phyloP scores from a whole-genome alignment of 2,329 filamentous ascomycete species.

The Lachnellula subtilissima region DNA sequence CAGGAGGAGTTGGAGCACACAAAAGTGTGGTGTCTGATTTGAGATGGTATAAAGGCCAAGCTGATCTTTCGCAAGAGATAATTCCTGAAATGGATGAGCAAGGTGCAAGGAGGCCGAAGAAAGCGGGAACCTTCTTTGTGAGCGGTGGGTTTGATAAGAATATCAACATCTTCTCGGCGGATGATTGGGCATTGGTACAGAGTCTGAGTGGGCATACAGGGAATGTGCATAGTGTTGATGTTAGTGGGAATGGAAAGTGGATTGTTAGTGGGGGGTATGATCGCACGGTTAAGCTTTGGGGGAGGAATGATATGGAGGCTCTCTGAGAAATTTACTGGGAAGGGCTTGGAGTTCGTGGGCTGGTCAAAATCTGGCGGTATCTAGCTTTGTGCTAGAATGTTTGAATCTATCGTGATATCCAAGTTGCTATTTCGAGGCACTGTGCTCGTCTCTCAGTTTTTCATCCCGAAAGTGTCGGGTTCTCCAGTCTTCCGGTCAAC shows the following conservation, averaged over 20 bases:
- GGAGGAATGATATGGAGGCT: slow-evolving; percentile 67
- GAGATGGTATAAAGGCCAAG: slow-evolving; percentile 85
- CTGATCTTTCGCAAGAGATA: slow-evolving; percentile 62
- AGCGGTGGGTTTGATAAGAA: slow-evolving; percentile 90
- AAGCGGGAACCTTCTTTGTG: slow-evolving; percentile 86
- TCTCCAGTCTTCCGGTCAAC: no score
- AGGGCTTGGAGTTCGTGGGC: background rate
- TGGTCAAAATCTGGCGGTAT: background rate
- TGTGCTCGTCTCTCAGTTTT: no score
- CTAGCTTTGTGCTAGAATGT: background rate
- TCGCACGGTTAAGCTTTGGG: slow-evolving; percentile 94
- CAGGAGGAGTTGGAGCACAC: slow-evolving; percentile 84
- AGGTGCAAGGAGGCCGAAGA: slow-evolving; percentile 68
- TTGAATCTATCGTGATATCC: background rate
- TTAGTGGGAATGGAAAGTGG: slow-evolving; percentile 81
- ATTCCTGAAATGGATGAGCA: slow-evolving; percentile 59
- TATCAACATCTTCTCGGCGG: slow-evolving; percentile 91
- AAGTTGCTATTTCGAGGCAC: background rate
- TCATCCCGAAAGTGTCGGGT: no score
- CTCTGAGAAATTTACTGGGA: slow-evolving; percentile 32
- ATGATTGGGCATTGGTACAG: slow-evolving; percentile 91
- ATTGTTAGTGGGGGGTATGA: slow-evolving; percentile 94
- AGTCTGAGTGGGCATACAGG: slow-evolving; percentile 85
- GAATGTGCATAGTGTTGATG: slow-evolving; percentile 85
- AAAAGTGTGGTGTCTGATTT: slow-evolving; percentile 87